Evolutionary conservation across 345 rosid genomes (phyloP), one percentile per base, ranked within the genome.

Genomic region (Pistacia atlantica): DNA sequence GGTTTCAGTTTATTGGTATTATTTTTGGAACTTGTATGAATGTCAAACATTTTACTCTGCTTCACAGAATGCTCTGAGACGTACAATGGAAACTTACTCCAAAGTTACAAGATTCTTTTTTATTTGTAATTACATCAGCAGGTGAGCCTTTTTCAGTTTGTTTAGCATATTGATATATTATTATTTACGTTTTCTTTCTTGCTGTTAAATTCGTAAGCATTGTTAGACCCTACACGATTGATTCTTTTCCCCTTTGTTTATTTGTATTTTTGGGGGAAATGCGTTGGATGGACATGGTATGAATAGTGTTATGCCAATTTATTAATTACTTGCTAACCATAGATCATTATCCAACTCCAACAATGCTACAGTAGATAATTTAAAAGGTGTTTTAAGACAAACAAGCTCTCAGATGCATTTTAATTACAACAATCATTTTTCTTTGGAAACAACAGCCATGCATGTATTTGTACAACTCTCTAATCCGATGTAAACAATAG

Each of bases 51-150:
- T 25, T 56, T 72, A 18, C 42, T 63, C 49, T 60, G 59, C 28
- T 67, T 58, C 28, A 14, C 88, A 92, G 97, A 96, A 96, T 74
- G 99, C 98, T 60, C 74, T 96, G 84, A 88, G 99, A 78, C 97
- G 95, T 60, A 93, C 98, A 7, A 93, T 96, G 99, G 99, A 96
- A 84, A 96, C 97, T 38, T 82, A 92, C 85, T 93, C 98, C 69
- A 93, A 88, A 90, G 95, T 96, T 81, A 93, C 99, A 67, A 89
- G 99, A 83, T 96, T 96, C 89, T 84, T 93, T 83, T 93, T 91
- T 80, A 89, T 96, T 69, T 96, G 98, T 78, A 96, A 93, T 73
- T 96, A 96, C 81, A 92, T 93, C 73, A 92, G 99, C 99, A 93
- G 99, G 99, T 92, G 65, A 37, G 49, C 25, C 60, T 17, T 69